Percentiles rank a stretch among this genome's conserved stretches.
Conservation (phyloP, 345 rosid genomes). For the Pugionium dolabratum region DNA sequence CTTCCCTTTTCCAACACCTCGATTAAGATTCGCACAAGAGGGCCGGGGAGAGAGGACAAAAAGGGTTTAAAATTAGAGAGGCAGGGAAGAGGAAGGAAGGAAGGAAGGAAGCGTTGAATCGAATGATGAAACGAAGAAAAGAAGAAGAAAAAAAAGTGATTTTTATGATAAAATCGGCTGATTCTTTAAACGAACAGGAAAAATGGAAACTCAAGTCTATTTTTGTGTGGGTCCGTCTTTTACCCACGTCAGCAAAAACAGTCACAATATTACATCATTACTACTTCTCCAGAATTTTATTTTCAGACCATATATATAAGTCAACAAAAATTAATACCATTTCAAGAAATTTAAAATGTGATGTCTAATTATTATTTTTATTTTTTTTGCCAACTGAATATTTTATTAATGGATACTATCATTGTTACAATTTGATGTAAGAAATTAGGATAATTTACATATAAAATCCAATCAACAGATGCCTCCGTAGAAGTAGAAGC, state of each 20-base stretch:
- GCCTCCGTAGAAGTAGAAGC: too few relatives aligned
- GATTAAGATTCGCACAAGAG: constrained; percentile 36
- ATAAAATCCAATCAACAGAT: too few relatives aligned
- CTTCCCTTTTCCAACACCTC: constrained; percentile 8
- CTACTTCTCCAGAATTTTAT: too few relatives aligned
- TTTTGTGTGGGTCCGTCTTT: constrained; percentile 16
- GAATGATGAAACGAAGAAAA: not conserved
- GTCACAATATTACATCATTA: too few relatives aligned
- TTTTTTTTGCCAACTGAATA: too few relatives aligned
- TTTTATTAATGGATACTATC: too few relatives aligned
- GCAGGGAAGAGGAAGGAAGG: constrained; percentile 4
- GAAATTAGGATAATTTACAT: too few relatives aligned
- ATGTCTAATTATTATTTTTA: too few relatives aligned
- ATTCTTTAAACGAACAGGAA: constrained; percentile 3
- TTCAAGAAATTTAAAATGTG: too few relatives aligned
- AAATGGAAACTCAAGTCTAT: not conserved
- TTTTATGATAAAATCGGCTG: not conserved
- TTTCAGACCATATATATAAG: too few relatives aligned
- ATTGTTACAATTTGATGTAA: too few relatives aligned
- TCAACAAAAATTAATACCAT: not conserved
- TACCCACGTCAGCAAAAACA: constrained; percentile 30
- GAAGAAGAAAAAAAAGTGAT: not conserved
- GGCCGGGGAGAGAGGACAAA: constrained; percentile 14
- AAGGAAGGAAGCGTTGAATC: constrained; percentile 12
- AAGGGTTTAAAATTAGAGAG: constrained; percentile 21